phyloP scores from a whole-genome alignment of 2,329 filamentous ascomycete species.

The Nothophoma quercina region DNA sequence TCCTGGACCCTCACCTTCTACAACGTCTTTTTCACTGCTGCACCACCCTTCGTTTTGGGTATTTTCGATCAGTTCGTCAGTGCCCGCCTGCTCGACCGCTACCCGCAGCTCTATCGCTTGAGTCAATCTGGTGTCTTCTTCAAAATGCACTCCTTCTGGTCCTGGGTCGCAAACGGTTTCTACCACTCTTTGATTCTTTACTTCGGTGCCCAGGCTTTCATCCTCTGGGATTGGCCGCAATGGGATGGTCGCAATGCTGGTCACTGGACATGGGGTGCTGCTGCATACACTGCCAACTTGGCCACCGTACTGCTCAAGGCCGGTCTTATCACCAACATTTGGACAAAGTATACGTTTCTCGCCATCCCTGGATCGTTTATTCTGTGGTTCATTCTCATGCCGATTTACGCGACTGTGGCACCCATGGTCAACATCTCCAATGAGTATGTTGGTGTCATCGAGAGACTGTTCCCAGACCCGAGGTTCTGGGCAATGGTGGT shows the following conservation, averaged over 20 bases:
- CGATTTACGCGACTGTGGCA: constrained; percentile 84
- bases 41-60: constrained; percentile 91
- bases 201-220: constrained; percentile 81
- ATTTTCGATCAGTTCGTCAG: constrained; percentile 99
- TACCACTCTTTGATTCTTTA: constrained; percentile 97
- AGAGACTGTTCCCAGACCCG: constrained; percentile 79
- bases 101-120: constrained; percentile 93
- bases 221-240: constrained; percentile 79
- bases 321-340: constrained; percentile 92
- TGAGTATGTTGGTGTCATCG: constrained; percentile 86
- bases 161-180: constrained; percentile 93
- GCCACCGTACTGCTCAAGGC: constrained; percentile 95
- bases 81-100: constrained; percentile 89
- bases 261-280: constrained; percentile 97
- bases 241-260: constrained; percentile 82
- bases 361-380: constrained; percentile 93
- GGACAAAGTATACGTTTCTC: constrained; percentile 97
- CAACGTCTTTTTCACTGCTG: constrained; percentile 96
- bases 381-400: constrained; percentile 90
- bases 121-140: constrained; percentile 95
- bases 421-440: constrained; percentile 81
- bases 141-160: constrained; percentile 87
- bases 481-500: constrained; percentile 93
- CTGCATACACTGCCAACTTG: constrained; percentile 92
- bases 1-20: constrained; percentile 99